Evolutionary conservation across 1,284 basidiomycete species (phyloP).

Genomic region (Naganishia albida): DNA sequence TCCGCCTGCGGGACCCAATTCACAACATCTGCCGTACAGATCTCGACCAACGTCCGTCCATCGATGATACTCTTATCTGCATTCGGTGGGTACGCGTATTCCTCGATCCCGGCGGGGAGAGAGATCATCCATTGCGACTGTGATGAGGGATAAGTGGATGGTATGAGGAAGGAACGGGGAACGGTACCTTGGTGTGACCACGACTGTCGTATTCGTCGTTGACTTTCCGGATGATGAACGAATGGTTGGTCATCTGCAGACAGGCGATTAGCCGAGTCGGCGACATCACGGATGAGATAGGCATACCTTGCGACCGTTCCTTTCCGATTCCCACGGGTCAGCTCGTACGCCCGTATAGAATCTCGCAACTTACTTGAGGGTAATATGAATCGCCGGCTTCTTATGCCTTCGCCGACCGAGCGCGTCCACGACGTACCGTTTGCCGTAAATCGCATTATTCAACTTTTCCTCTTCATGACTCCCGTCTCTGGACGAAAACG

Average conservation of each 20-base stretch:
- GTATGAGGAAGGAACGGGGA: background rate
- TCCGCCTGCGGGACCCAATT: conserved; percentile 22
- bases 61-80: conserved; percentile 28
- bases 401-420: conserved; percentile 12
- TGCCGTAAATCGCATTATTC: conserved; percentile 22
- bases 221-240: conserved; percentile 25
- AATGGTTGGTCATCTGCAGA: conserved; percentile 29
- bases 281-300: too few species aligned
- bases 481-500: background rate
- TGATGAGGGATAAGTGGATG: background rate
- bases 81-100: conserved; percentile 16
- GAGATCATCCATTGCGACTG: conserved; percentile 30
- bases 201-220: conserved; percentile 29
- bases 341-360: background rate
- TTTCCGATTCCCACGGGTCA: background rate
- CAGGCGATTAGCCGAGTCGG: background rate
- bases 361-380: conserved; percentile 9
- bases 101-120: conserved; percentile 13
- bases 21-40: conserved; percentile 1
- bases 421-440: conserved; percentile 3
- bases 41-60: conserved; percentile 22
- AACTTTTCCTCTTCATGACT: conserved; percentile 26
- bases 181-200: conserved; percentile 25
- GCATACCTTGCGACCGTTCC: conserved; percentile 23
- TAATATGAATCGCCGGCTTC: conserved; percentile 26